phyloP scores from a whole-genome alignment of 2,329 filamentous ascomycete genomes.

The Colletotrichum limetticola region DNA sequence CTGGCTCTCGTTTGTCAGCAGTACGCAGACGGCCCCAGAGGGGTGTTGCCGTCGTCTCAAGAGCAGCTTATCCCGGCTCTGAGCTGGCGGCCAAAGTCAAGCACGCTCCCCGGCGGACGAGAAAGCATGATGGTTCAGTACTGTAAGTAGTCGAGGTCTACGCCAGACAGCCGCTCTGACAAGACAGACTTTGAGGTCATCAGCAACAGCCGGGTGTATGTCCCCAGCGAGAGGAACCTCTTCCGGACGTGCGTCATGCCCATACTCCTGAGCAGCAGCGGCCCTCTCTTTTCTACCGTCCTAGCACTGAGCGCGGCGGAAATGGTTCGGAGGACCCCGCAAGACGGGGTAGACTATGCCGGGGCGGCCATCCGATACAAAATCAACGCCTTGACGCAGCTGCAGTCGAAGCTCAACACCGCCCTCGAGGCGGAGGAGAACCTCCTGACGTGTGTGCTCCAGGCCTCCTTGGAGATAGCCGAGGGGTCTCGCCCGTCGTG shows the following conservation, averaged over 20 bases:
- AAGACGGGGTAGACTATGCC: conserved; percentile 5
- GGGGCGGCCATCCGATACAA: conserved; percentile 5
- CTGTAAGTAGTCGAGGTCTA: neutral
- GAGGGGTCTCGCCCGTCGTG: conserved; percentile 4
- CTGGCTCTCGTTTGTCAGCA: conserved; percentile 12
- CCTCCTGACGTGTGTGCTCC: conserved; percentile 18
- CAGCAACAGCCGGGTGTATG: conserved; percentile 11
- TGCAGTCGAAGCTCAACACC: neutral
- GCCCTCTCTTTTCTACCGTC: conserved; percentile 6
- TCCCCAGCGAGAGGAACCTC: conserved; percentile 6
- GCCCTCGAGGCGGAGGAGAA: neutral
- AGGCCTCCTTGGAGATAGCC: conserved; percentile 14
- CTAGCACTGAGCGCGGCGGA: conserved; percentile 13
- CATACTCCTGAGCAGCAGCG: conserved; percentile 8
- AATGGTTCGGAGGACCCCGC: neutral
- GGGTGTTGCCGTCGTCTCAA: too few relatives aligned
- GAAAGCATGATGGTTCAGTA: conserved; percentile 13
- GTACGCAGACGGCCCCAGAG: neutral
- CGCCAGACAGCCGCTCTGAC: neutral
- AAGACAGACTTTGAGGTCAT: conserved; percentile 17
- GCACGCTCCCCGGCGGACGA: neutral
- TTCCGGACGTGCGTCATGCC: conserved; percentile 13
- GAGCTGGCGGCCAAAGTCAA: too few relatives aligned
- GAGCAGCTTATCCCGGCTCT: too few relatives aligned
- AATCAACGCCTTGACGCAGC: neutral